These are phyloP conservation scores for Centrapalus pauciflorus DNA, from an alignment of 129 eudicot species.

Conservation along the genomic window DNA sequence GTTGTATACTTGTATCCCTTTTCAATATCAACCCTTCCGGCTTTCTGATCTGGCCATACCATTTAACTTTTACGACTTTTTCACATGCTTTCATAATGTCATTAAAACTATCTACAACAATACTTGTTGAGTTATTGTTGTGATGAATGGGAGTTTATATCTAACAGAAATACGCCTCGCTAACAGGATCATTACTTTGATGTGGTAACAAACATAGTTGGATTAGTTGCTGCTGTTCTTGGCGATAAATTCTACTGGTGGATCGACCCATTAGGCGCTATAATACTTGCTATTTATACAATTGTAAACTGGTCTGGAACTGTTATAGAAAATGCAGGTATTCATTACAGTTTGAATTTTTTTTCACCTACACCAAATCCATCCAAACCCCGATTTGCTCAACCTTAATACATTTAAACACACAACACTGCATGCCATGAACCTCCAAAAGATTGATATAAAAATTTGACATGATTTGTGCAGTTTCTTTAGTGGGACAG, in stretches of 20 bases:
- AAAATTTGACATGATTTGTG: slow-evolving; percentile 6
- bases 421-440: too few relatives aligned
- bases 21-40: background rate
- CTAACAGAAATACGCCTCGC: background rate
- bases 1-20: background rate
- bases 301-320: slow-evolving; percentile 87
- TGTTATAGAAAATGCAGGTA: slow-evolving; percentile 93
- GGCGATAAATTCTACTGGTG: slow-evolving; percentile 88
- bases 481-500: slow-evolving; percentile 88
- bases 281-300: slow-evolving; percentile 75
- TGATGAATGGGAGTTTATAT: background rate
- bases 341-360: background rate
- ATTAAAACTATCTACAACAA: background rate
- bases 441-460: background rate
- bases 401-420: background rate
- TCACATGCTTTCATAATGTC: background rate
- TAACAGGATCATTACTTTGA: slow-evolving; percentile 91
- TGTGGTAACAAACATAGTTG: slow-evolving; percentile 83
- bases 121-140: background rate
- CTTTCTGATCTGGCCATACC: background rate
- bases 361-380: background rate
- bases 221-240: slow-evolving; percentile 84
- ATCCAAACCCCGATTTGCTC: background rate
- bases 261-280: slow-evolving; percentile 88
- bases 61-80: background rate